Conservation (phyloP, 1,139 yeast genomes). For the Yamadazyma epiphylla region DNA sequence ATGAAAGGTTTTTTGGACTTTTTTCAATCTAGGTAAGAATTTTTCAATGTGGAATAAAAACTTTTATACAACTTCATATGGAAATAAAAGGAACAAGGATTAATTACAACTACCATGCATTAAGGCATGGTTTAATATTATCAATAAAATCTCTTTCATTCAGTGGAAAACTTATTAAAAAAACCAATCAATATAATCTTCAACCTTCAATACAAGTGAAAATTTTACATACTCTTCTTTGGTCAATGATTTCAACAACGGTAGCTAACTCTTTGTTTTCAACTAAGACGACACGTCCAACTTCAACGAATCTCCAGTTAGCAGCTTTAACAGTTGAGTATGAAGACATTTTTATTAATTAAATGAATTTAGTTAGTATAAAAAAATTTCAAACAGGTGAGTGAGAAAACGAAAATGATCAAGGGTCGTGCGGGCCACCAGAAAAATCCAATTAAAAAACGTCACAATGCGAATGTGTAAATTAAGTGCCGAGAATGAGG, state of each 20-base stretch:
- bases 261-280: conserved; percentile 83
- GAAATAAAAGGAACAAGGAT: not conserved
- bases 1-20: no score
- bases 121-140: no score
- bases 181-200: not conserved
- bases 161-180: no score
- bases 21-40: no score
- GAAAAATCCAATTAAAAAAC: no score
- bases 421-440: conserved; percentile 4
- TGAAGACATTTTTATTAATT: conserved; percentile 25
- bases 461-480: no score
- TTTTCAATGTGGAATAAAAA: not conserved
- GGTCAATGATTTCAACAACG: conserved; percentile 97
- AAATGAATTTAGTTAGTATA: conserved; percentile 6
- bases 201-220: not conserved
- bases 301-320: conserved; percentile 99
- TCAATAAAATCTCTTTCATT: no score
- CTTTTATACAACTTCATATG: not conserved
- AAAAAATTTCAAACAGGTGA: conserved; percentile 12
- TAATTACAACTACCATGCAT: no score
- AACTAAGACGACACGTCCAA: conserved; percentile 97
- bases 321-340: conserved; percentile 84
- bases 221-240: conserved; percentile 81
- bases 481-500: no score
- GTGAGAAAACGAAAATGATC: conserved; percentile 6